Evolutionary conservation across 2,329 filamentous ascomycete genomes (phyloP).

Genomic region (Penicillium sp.): DNA sequence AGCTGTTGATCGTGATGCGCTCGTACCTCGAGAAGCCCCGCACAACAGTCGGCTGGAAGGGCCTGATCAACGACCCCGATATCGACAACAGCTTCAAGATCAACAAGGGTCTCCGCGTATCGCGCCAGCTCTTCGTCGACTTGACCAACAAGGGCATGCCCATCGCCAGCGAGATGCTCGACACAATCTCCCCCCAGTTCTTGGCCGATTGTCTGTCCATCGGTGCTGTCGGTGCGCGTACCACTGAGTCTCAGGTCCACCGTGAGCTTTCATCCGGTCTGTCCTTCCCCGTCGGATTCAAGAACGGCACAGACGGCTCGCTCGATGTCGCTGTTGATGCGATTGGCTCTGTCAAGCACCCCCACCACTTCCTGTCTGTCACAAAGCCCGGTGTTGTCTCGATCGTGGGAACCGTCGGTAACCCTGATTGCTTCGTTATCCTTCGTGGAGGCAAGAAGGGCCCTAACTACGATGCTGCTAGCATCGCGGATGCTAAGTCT

Average conservation of each 20-base stretch:
- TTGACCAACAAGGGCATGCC: conserved; percentile 92
- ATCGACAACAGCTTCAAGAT: conserved; percentile 99
- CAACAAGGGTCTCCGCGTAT: conserved; percentile 89
- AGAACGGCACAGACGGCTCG: conserved; percentile 95
- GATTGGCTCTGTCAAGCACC: conserved; percentile 86
- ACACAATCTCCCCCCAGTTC: conserved; percentile 97
- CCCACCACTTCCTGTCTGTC: conserved; percentile 95
- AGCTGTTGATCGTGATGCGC: conserved; percentile 94
- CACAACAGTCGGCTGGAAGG: conserved; percentile 98
- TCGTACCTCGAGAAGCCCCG: conserved; percentile 98
- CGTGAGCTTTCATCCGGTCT: conserved; percentile 90
- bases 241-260: conserved; percentile 93
- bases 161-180: conserved; percentile 94
- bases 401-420: conserved; percentile 90
- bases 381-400: conserved; percentile 95
- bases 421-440: conserved; percentile 97
- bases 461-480: conserved; percentile 87
- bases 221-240: conserved; percentile 91
- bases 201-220: conserved; percentile 87
- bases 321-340: conserved; percentile 90
- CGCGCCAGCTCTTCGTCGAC: conserved; percentile 89
- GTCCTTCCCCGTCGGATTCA: conserved; percentile 98
- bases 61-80: conserved; percentile 96
- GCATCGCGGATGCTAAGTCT: conserved; percentile 79
- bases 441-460: conserved; percentile 88